Percentiles rank a stretch among this genome's conserved stretches.
Evolutionary conservation across 306 rosid species (phyloP).

Genomic region (Sindora glabra): DNA sequence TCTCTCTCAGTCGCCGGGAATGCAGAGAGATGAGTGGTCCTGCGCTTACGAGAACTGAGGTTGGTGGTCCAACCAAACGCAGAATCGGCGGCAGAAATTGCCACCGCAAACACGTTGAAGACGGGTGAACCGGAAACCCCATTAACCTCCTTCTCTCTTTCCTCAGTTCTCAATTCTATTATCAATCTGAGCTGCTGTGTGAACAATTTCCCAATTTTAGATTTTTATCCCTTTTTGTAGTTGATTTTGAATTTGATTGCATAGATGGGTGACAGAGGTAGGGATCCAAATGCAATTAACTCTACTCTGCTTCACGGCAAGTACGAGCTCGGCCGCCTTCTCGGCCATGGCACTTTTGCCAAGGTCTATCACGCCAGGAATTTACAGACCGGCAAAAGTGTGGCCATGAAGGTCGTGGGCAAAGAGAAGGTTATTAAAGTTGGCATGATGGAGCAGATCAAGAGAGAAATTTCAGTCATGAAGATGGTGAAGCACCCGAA

Average conservation of each 20-base stretch:
- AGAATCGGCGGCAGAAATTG: slow-evolving; percentile 69
- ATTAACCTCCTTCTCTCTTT: no score
- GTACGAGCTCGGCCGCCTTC: slow-evolving; percentile 68
- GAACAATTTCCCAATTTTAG: neutral
- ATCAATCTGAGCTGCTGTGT: neutral
- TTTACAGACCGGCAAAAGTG: slow-evolving; percentile 31
- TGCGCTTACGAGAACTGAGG: slow-evolving; percentile 31
- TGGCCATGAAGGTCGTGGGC: slow-evolving; percentile 81
- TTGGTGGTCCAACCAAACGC: slow-evolving; percentile 27
- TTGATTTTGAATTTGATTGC: neutral
- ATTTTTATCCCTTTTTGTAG: neutral
- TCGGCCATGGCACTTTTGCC: slow-evolving; percentile 85
- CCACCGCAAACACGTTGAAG: slow-evolving; percentile 94
- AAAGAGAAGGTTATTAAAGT: slow-evolving; percentile 67
- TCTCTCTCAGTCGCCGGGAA: slow-evolving; percentile 31
- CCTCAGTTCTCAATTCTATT: neutral
- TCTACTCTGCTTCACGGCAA: slow-evolving; percentile 61
- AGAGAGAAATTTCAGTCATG: slow-evolving; percentile 78
- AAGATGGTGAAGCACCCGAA: slow-evolving; percentile 70
- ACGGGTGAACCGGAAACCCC: slow-evolving; percentile 44
- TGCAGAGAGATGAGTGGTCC: slow-evolving; percentile 73
- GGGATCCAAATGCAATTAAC: slow-evolving; percentile 7
- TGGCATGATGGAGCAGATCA: slow-evolving; percentile 76
- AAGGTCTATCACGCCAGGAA: slow-evolving; percentile 68
- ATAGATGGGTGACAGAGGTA: slow-evolving; percentile 28